Percentiles rank a stretch among this genome's conserved stretches.
Conservation (phyloP, 345 rosid genomes). For the Melaleuca quinquenervia region DNA sequence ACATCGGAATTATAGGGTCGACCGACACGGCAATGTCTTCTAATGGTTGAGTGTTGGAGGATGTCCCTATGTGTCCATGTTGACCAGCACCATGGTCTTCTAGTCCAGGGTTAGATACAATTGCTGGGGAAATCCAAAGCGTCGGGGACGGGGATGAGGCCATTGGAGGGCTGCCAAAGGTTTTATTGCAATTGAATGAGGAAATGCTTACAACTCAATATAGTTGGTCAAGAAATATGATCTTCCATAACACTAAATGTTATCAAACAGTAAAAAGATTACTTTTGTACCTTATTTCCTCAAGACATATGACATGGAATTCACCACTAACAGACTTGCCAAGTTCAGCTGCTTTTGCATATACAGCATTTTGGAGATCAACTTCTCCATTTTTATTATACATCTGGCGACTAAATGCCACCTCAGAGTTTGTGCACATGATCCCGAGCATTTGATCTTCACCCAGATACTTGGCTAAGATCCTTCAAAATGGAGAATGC, state of each 20-base stretch:
- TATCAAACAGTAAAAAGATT: not conserved
- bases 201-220: not conserved
- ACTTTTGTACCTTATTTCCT: slow-evolving; percentile 26
- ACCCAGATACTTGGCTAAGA: slow-evolving; percentile 49
- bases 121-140: too few species aligned
- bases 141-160: too few species aligned
- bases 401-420: slow-evolving; percentile 18
- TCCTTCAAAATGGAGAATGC: slow-evolving; percentile 15
- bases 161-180: not conserved
- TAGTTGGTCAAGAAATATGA: not conserved
- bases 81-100: too few species aligned
- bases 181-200: not conserved
- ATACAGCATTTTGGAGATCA: slow-evolving; percentile 14
- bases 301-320: slow-evolving; percentile 41
- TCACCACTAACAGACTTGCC: slow-evolving; percentile 30
- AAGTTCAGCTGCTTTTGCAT: slow-evolving; percentile 26
- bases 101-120: too few species aligned
- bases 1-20: too few species aligned
- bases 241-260: not conserved
- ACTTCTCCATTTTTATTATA: slow-evolving; percentile 20
- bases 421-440: slow-evolving; percentile 38
- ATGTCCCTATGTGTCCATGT: too few species aligned
- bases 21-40: too few species aligned
- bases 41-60: too few species aligned
- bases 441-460: slow-evolving; percentile 59